Percentiles rank a stretch among this genome's conserved stretches.
Conservation (phyloP, 345 rosid genomes). For the Streptanthus diversifolius region DNA sequence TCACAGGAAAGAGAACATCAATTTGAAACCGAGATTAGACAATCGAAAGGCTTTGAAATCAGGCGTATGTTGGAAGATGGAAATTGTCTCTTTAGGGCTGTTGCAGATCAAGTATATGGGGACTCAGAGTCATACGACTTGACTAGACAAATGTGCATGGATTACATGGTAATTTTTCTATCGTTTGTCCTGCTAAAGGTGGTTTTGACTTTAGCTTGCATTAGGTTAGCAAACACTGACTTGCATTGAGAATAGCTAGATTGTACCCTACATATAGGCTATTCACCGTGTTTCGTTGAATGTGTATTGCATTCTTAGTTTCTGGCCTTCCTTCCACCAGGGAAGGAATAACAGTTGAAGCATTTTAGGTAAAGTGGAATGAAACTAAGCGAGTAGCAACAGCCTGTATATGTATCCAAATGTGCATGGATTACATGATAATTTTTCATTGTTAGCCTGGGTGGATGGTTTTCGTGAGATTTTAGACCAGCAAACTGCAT, state of each 20-base stretch:
- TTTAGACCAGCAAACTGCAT: neutral
- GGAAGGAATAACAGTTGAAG: neutral
- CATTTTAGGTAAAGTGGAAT: neutral
- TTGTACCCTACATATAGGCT: neutral
- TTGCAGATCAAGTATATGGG: slow-evolving; percentile 98
- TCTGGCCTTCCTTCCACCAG: neutral
- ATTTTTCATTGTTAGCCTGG: neutral
- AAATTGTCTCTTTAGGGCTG: slow-evolving; percentile 95
- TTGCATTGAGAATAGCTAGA: neutral
- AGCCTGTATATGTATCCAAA: slow-evolving; percentile 30
- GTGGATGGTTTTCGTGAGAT: neutral
- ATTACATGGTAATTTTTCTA: slow-evolving; percentile 71
- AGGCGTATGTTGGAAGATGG: slow-evolving; percentile 97
- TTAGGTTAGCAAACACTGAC: neutral
- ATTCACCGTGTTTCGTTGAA: neutral
- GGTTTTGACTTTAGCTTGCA: slow-evolving; percentile 2
- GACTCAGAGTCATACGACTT: slow-evolving; percentile 77
- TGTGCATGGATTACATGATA: slow-evolving; percentile 98
- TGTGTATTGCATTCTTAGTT: neutral
- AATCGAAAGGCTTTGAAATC: slow-evolving; percentile 74
- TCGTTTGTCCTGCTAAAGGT: neutral
- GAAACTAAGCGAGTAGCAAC: neutral
- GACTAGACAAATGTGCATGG: slow-evolving; percentile 91
- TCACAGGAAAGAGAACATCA: slow-evolving; percentile 88
- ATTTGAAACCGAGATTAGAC: slow-evolving; percentile 81